phyloP scores from a whole-genome alignment of 257 asterid genomes.

The Paraleonurus japonicus region DNA sequence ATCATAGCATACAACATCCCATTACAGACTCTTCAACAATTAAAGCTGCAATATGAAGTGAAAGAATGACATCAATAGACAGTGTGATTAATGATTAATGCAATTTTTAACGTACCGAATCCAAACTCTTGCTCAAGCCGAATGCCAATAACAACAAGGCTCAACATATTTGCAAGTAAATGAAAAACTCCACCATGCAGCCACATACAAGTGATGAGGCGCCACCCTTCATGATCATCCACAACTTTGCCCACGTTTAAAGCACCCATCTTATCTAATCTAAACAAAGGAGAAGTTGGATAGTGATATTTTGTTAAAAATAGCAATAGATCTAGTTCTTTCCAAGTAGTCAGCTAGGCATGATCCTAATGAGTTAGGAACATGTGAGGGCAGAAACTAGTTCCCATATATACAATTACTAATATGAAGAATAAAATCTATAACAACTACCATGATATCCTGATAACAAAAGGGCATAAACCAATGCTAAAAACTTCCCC shows the following conservation, averaged over 20 bases:
- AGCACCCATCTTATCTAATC: constrained; percentile 82
- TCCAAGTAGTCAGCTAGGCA: neutral
- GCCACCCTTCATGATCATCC: constrained; percentile 74
- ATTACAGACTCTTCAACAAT: neutral
- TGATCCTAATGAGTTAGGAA: neutral
- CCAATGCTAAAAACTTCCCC: neutral
- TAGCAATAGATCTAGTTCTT: neutral
- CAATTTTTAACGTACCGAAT: constrained; percentile 51
- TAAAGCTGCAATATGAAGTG: neutral
- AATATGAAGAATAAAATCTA: neutral
- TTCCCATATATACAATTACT: neutral
- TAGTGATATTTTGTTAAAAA: neutral
- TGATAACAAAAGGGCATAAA: neutral
- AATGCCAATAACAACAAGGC: constrained; percentile 77
- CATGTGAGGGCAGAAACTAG: neutral
- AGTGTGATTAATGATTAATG: neutral
- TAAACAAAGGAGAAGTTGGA: constrained; percentile 23
- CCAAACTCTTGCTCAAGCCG: constrained; percentile 94
- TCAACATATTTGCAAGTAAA: constrained; percentile 89
- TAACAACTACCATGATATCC: neutral
- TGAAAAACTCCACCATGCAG: constrained; percentile 86
- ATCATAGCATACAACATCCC: neutral
- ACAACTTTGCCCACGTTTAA: constrained; percentile 75
- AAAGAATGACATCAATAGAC: neutral
- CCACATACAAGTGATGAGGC: constrained; percentile 93